Evolutionary conservation across 2,329 filamentous ascomycete species (phyloP).

Genomic region (Cladosporium sp.): DNA sequence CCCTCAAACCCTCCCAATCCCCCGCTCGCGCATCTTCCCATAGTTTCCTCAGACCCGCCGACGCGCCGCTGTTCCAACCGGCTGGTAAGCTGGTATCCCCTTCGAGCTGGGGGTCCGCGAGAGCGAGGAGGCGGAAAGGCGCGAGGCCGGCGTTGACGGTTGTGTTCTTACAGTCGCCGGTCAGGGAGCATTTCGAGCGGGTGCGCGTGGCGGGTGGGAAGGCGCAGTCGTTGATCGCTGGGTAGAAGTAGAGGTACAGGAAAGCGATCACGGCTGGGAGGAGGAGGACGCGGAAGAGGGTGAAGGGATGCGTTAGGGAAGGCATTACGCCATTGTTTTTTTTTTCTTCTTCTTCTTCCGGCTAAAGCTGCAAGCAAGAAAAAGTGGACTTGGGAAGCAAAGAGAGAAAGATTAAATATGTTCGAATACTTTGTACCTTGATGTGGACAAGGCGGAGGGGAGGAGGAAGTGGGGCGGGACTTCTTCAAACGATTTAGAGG

Average conservation of each 20-base stretch:
- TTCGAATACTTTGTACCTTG: background rate
- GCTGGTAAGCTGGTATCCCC: conserved; percentile 78
- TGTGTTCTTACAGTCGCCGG: conserved; percentile 2
- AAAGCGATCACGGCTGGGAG: conserved; percentile 70
- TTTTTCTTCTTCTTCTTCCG: no score
- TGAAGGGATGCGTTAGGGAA: conserved; percentile 48
- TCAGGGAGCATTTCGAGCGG: background rate
- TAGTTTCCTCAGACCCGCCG: conserved; percentile 39
- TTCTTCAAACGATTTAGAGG: background rate
- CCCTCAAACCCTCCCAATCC: conserved; percentile 7
- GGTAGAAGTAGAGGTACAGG: conserved; percentile 84
- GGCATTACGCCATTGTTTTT: conserved; percentile 44
- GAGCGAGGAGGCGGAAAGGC: conserved; percentile 81
- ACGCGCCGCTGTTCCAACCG: conserved; percentile 30
- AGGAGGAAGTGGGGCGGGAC: background rate
- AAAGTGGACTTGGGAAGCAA: background rate
- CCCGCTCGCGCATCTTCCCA: conserved; percentile 21
- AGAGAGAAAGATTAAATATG: background rate
- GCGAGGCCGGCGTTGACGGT: conserved; percentile 44
- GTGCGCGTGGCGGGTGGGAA: conserved; percentile 58
- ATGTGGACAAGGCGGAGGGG: background rate
- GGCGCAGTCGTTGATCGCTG: conserved; percentile 73
- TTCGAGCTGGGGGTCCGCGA: conserved; percentile 92
- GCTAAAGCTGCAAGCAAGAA: no score
- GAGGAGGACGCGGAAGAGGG: conserved; percentile 53